phyloP scores from a whole-genome alignment of 805 yeast genomes.

The Clavispora vitiphila region DNA sequence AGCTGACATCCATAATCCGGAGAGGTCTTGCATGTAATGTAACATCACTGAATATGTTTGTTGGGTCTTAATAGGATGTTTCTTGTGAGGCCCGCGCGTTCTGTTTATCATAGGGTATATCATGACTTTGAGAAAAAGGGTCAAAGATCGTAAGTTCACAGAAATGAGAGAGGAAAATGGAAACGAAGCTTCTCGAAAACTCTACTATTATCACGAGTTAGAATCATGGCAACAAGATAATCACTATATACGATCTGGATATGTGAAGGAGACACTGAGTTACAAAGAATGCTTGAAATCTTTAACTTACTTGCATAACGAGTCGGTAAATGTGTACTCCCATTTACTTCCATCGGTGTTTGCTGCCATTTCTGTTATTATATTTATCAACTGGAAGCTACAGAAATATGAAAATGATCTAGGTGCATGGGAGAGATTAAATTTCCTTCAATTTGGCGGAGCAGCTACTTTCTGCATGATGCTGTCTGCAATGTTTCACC shows the following conservation, averaged over 20 bases:
- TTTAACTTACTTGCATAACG: conserved; percentile 58
- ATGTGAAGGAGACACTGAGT: conserved; percentile 53
- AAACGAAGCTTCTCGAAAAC: neutral
- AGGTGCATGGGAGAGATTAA: conserved; percentile 40
- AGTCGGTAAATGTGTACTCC: conserved; percentile 65
- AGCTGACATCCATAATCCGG: neutral
- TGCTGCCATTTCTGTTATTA: conserved; percentile 20
- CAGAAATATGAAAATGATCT: conserved; percentile 19
- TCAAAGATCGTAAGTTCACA: neutral
- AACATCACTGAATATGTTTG: neutral
- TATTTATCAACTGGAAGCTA: conserved; percentile 25
- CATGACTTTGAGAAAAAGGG: neutral
- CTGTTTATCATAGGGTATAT: neutral
- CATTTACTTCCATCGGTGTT: conserved; percentile 48
- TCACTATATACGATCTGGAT: conserved; percentile 59
- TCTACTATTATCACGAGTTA: conserved; percentile 47
- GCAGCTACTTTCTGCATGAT: conserved; percentile 59
- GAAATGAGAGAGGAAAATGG: neutral
- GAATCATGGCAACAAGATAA: conserved; percentile 76
- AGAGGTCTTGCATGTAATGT: neutral
- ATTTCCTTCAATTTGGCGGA: conserved; percentile 48
- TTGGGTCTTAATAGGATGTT: neutral
- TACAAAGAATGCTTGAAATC: conserved; percentile 43
- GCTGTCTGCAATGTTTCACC: conserved; percentile 64
- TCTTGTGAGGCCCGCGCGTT: neutral